Evolutionary conservation across 306 rosid species (phyloP).

Genomic region (Acacia acuminata): DNA sequence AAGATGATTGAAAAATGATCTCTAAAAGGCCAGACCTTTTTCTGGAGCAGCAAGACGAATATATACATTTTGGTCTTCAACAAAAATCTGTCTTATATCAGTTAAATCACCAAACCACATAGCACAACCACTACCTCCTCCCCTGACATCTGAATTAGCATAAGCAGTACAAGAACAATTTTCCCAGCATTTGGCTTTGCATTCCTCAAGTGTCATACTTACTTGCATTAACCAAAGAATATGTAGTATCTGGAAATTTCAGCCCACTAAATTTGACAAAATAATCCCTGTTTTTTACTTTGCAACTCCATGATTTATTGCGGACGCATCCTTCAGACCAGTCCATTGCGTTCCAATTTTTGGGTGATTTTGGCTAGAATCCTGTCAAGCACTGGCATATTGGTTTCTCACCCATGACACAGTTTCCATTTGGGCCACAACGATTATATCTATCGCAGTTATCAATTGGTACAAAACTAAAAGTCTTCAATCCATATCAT

Average conservation of each 20-base stretch:
- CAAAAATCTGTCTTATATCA: neutral
- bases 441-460: neutral
- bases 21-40: neutral
- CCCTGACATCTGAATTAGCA: constrained; percentile 25
- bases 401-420: neutral
- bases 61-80: constrained; percentile 26
- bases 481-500: neutral
- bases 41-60: constrained; percentile 36
- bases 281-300: neutral
- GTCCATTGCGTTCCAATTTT: neutral
- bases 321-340: neutral
- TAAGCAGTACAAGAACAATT: constrained; percentile 37
- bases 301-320: neutral
- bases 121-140: constrained; percentile 32
- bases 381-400: neutral
- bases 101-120: constrained; percentile 43
- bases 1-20: neutral
- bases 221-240: constrained; percentile 6
- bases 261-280: neutral
- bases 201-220: constrained; percentile 5
- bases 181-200: constrained; percentile 19
- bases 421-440: neutral
- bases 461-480: neutral
- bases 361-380: neutral
- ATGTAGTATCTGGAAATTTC: constrained; percentile 32